phyloP scores from a whole-genome alignment of 371 early-diverging fungal species.

The Haplosporangium sp. region DNA sequence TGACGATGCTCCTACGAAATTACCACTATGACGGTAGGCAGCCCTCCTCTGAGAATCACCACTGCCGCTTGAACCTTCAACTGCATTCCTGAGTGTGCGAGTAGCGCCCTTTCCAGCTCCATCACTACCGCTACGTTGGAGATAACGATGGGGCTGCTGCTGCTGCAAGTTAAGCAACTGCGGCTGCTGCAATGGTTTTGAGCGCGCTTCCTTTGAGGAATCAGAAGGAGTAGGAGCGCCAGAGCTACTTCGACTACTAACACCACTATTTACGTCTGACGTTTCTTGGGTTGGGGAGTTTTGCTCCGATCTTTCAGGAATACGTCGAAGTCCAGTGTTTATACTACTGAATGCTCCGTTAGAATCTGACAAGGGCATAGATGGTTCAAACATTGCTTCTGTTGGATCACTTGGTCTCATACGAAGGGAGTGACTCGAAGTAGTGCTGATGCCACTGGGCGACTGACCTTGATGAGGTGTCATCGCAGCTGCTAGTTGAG shows the following conservation, averaged over 20 bases:
- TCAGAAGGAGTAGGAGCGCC: background rate
- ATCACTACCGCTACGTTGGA: constrained; percentile 41
- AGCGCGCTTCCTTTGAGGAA: background rate
- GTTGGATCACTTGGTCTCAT: constrained; percentile 2
- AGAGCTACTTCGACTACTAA: constrained; percentile 13
- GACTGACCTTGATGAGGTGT: constrained; percentile 30
- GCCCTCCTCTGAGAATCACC: background rate
- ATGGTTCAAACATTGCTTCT: background rate
- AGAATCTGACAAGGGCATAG: constrained; percentile 7
- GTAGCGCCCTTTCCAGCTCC: constrained; percentile 14
- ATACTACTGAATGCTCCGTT: background rate
- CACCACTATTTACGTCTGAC: background rate
- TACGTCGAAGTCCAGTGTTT: constrained; percentile 36
- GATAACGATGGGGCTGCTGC: constrained; percentile 26
- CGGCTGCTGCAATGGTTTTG: constrained; percentile 2
- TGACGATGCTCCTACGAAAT: background rate
- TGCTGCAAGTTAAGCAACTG: constrained; percentile 8
- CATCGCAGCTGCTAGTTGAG: constrained; percentile 48
- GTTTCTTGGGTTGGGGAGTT: constrained; percentile 36
- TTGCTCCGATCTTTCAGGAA: constrained; percentile 48
- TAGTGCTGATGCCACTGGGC: constrained; percentile 9
- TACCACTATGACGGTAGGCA: constrained; percentile 1
- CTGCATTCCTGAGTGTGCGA: constrained; percentile 1
- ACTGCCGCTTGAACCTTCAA: background rate
- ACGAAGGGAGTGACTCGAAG: constrained; percentile 30